Evolutionary conservation across 1,284 basidiomycete genomes (phyloP).

Genomic region (Irpex sp.): DNA sequence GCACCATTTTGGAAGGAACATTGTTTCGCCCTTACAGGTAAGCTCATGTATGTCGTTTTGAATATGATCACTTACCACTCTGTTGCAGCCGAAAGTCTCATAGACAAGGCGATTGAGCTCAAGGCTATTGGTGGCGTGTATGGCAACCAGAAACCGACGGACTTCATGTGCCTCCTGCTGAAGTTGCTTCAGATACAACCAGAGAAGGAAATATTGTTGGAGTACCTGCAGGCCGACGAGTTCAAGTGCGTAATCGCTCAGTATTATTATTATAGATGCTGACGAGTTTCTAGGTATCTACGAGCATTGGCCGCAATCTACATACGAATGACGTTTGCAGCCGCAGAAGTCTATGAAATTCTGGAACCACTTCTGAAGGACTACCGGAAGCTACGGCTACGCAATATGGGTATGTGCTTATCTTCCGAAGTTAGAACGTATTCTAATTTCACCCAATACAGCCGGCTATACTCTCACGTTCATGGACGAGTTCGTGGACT

Average conservation of each 20-base stretch:
- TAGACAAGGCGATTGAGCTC: constrained; percentile 86
- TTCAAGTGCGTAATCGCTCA: constrained; percentile 75
- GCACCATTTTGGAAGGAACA: constrained; percentile 96
- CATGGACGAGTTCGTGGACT: constrained; percentile 92
- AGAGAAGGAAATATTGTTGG: constrained; percentile 91
- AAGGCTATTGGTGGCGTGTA: constrained; percentile 89
- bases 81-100: constrained; percentile 76
- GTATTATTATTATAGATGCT: neutral
- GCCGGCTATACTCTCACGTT: constrained; percentile 79
- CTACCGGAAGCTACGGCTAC: constrained; percentile 82
- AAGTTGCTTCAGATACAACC: constrained; percentile 97
- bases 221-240: constrained; percentile 92
- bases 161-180: constrained; percentile 86
- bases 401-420: constrained; percentile 63
- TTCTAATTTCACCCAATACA: constrained; percentile 22
- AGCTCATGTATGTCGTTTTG: neutral
- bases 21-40: constrained; percentile 88
- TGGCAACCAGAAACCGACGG: constrained; percentile 87
- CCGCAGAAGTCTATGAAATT: constrained; percentile 87
- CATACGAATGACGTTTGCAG: constrained; percentile 88
- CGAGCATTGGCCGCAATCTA: constrained; percentile 93
- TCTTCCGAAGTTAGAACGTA: neutral
- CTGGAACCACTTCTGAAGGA: constrained; percentile 94
- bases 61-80: neutral
- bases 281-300: constrained; percentile 62